Percentiles rank a stretch among this genome's conserved stretches.
Conservation (phyloP, 495 filamentous ascomycete genomes). For the Hyaloscypha bicolor region DNA sequence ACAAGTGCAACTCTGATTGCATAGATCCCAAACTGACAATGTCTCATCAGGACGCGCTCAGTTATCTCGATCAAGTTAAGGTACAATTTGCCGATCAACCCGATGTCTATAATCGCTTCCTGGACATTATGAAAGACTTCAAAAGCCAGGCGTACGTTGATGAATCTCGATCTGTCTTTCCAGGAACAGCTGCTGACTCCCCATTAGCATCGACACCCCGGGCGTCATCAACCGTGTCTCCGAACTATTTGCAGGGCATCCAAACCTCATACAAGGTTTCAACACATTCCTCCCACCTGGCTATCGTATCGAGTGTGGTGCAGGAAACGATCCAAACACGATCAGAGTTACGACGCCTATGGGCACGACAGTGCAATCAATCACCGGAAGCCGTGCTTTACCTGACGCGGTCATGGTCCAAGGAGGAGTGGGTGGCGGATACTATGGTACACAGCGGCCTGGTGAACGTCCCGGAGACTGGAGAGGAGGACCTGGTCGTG, state of each 20-base stretch:
- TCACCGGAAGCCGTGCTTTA: conserved; percentile 47
- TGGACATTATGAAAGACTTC: conserved; percentile 99
- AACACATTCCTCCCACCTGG: conserved; percentile 98
- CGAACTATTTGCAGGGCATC: conserved; percentile 94
- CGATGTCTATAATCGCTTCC: conserved; percentile 96
- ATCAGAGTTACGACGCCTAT: conserved; percentile 97
- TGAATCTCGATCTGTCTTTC: neutral
- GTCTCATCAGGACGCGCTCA: conserved; percentile 79
- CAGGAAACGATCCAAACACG: conserved; percentile 86
- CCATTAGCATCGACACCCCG: conserved; percentile 86
- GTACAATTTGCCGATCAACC: conserved; percentile 96
- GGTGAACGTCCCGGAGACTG: conserved; percentile 44
- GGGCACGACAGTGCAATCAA: conserved; percentile 64
- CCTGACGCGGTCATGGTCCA: conserved; percentile 43
- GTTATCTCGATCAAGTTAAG: conserved; percentile 98
- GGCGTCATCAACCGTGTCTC: conserved; percentile 98
- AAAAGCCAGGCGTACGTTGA: conserved; percentile 89
- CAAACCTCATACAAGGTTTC: conserved; percentile 96
- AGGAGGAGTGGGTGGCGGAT: conserved; percentile 29
- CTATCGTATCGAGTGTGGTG: conserved; percentile 95
- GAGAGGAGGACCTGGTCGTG: conserved; percentile 57
- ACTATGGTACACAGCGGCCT: conserved; percentile 44
- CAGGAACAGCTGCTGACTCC: conserved; percentile 3
- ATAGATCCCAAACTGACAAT: conserved; percentile 4
- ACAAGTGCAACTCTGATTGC: neutral